Conservation (phyloP, 2,329 filamentous ascomycete species). For the Penicillium verrucosum region DNA sequence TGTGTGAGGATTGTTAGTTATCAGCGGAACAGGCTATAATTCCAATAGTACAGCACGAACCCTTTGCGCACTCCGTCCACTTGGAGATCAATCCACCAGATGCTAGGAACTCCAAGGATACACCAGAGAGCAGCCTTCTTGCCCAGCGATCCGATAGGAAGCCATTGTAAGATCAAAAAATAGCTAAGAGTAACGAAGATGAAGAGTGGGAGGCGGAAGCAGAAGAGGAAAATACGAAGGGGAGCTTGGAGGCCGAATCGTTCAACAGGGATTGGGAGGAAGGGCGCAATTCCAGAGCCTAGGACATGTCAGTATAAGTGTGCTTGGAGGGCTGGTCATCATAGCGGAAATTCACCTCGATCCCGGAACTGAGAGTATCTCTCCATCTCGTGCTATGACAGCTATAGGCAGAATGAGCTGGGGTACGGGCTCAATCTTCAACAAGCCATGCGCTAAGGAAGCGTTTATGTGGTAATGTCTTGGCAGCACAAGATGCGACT, state of each 20-base stretch:
- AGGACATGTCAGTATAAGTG: neutral
- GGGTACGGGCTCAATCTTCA: neutral
- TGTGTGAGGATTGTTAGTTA: conserved; percentile 24
- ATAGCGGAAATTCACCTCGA: conserved; percentile 58
- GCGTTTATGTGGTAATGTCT: neutral
- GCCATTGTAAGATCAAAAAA: conserved; percentile 77
- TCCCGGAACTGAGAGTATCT: conserved; percentile 93
- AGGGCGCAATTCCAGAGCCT: conserved; percentile 96
- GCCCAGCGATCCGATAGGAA: conserved; percentile 65
- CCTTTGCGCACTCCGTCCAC: conserved; percentile 95
- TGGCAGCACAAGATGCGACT: neutral
- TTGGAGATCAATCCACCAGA: conserved; percentile 99
- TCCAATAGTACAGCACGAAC: conserved; percentile 41
- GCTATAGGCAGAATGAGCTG: neutral
- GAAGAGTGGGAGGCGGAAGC: conserved; percentile 76
- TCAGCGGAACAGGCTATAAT: neutral
- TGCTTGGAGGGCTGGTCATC: neutral
- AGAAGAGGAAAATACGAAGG: conserved; percentile 69
- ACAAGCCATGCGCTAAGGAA: neutral
- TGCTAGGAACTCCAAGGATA: conserved; percentile 80
- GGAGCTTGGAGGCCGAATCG: conserved; percentile 61
- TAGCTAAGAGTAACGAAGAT: conserved; percentile 65
- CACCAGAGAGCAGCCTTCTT: conserved; percentile 87
- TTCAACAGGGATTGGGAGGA: conserved; percentile 74
- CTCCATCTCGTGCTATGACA: conserved; percentile 61